These are phyloP conservation scores for Acacia acuminata DNA, from an alignment of 306 rosid species.

Conservation along the genomic window DNA sequence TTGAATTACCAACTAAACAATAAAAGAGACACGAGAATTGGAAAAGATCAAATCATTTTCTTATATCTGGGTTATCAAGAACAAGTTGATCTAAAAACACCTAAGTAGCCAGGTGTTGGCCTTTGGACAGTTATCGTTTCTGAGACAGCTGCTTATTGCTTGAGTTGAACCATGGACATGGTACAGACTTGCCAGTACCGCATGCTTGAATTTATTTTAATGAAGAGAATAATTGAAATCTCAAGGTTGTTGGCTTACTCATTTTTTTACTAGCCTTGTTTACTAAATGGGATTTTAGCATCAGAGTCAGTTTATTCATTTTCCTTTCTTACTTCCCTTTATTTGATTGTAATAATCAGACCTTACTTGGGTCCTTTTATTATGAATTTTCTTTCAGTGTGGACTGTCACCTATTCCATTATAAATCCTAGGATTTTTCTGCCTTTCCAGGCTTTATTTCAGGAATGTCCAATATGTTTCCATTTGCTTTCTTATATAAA, in stretches of 20 bases:
- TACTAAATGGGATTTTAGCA: background rate
- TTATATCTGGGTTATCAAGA: slow-evolving; percentile 12
- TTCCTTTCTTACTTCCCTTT: background rate
- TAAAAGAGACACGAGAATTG: slow-evolving; percentile 8
- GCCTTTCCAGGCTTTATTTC: background rate
- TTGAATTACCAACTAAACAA: background rate
- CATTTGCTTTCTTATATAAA: background rate
- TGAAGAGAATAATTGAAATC: background rate
- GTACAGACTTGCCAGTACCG: background rate
- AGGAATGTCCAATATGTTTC: background rate
- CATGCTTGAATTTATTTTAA: slow-evolving; percentile 16
- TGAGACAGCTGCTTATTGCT: background rate
- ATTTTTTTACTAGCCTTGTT: background rate
- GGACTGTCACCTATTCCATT: background rate
- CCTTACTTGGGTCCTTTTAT: background rate
- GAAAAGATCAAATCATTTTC: slow-evolving; percentile 23
- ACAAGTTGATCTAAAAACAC: slow-evolving; percentile 9
- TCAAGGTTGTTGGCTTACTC: background rate
- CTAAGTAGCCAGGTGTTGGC: background rate
- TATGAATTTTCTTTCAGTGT: background rate
- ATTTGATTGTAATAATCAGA: background rate
- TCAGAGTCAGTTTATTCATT: background rate
- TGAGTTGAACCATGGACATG: background rate
- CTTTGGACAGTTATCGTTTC: background rate
- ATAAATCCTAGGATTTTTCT: background rate